A percentile compares a stretch with the other conserved stretches of the same genome.
These are phyloP conservation scores for Mycena alexandri DNA, from an alignment of 768 basidiomycete species.

Conservation along the genomic window DNA sequence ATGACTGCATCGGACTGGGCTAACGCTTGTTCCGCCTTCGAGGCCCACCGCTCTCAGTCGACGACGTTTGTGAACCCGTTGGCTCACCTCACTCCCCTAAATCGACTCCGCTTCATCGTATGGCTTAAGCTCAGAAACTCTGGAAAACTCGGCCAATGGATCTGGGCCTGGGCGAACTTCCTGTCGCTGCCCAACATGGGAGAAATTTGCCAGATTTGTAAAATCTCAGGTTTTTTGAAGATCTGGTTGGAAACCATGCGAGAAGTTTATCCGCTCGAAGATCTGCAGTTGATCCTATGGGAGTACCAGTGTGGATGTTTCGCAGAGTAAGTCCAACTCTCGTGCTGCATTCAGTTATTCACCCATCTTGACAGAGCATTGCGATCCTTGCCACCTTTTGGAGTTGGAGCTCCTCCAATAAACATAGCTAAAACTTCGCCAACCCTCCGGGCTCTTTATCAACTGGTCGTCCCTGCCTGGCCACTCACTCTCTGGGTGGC, in stretches of 20 bases:
- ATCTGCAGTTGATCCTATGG: slow-evolving; percentile 22
- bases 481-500: slow-evolving; percentile 23
- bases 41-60: not conserved
- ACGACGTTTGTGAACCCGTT: not conserved
- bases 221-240: not conserved
- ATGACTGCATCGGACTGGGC: not conserved
- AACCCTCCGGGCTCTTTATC: slow-evolving; percentile 5
- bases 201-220: not conserved
- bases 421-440: not conserved
- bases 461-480: slow-evolving; percentile 23
- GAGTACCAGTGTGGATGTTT: slow-evolving; percentile 1
- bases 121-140: slow-evolving; percentile 7
- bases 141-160: not conserved
- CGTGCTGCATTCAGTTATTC: not conserved
- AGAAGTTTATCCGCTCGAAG: slow-evolving; percentile 1
- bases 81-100: slow-evolving; percentile 4
- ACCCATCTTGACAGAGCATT: not conserved
- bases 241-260: slow-evolving; percentile 21
- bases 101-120: slow-evolving; percentile 14
- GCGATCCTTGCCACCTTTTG: not conserved
- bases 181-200: not conserved
- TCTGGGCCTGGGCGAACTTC: not conserved
- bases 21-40: not conserved
- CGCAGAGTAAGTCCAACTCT: not conserved
- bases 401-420: not conserved